Evolutionary conservation across 208 protist genomes (phyloP).

Genomic region (Porcisia hertigi): DNA sequence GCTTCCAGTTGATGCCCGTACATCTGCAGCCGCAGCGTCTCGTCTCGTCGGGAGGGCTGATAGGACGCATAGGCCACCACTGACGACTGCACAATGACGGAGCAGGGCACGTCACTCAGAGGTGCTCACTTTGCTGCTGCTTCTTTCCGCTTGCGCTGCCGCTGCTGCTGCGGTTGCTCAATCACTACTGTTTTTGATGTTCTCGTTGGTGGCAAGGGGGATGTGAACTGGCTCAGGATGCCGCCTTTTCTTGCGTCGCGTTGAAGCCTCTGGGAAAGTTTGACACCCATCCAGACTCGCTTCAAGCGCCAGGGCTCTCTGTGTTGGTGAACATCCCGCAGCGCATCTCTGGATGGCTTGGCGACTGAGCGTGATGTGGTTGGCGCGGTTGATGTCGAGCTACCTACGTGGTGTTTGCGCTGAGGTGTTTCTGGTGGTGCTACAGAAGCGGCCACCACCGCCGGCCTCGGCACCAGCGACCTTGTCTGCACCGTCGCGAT

Average conservation of each 20-base stretch:
- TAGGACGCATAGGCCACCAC: neutral
- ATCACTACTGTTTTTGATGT: neutral
- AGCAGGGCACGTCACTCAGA: conserved; percentile 11
- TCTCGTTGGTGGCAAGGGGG: neutral
- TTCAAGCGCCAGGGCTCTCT: neutral
- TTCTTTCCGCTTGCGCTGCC: conserved; percentile 11
- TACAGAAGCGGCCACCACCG: neutral
- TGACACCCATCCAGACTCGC: conserved; percentile 6
- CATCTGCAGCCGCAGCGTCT: neutral
- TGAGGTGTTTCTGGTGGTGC: neutral
- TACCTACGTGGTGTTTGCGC: neutral
- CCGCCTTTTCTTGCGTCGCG: neutral
- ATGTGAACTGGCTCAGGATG: neutral
- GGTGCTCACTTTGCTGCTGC: neutral
- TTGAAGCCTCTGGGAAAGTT: conserved; percentile 9
- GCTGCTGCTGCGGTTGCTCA: conserved; percentile 21
- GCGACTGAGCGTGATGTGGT: neutral
- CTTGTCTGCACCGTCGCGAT: neutral
- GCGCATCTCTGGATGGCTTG: neutral
- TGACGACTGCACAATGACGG: conserved; percentile 15
- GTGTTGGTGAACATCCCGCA: too few relatives aligned
- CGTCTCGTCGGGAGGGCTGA: neutral
- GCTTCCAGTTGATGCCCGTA: neutral
- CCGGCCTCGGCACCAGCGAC: neutral
- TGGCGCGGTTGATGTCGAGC: neutral